phyloP scores from a whole-genome alignment of 768 basidiomycete species.

The Tulasnella sp. region DNA sequence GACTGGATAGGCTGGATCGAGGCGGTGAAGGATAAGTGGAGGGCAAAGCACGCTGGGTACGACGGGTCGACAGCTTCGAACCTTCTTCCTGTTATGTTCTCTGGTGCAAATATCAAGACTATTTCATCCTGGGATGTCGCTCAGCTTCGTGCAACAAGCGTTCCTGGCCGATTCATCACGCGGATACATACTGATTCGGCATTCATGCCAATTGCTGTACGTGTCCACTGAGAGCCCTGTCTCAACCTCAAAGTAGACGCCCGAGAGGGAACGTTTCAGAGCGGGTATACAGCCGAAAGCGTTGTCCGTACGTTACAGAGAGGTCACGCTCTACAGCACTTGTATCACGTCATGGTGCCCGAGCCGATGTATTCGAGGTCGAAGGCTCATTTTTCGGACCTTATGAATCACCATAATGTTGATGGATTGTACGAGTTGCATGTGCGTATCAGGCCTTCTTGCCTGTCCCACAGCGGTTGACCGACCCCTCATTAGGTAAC shows the following conservation, averaged over 20 bases:
- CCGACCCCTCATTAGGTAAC: constrained; percentile 48
- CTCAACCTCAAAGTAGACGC: constrained; percentile 71
- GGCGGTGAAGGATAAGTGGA: constrained; percentile 71
- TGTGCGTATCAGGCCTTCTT: constrained; percentile 33
- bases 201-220: constrained; percentile 67
- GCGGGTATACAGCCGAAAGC: constrained; percentile 59
- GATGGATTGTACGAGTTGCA: constrained; percentile 92
- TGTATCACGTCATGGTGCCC: constrained; percentile 72
- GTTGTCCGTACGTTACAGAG: constrained; percentile 72
- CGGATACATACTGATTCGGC: constrained; percentile 80
- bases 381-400: constrained; percentile 82
- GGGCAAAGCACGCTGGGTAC: constrained; percentile 40
- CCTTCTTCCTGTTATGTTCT: constrained; percentile 62
- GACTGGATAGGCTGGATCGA: constrained; percentile 71
- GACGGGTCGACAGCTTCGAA: constrained; percentile 31
- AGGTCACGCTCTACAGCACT: constrained; percentile 58
- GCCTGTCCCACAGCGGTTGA: background rate
- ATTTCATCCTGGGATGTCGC: constrained; percentile 78
- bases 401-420: constrained; percentile 88
- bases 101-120: constrained; percentile 39
- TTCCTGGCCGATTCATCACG: constrained; percentile 70
- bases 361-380: constrained; percentile 77
- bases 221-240: constrained; percentile 87
- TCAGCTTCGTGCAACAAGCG: constrained; percentile 70
- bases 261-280: constrained; percentile 52